Conservation (phyloP, 1,139 yeast species). For the Debaryomycetaceae sp. region DNA sequence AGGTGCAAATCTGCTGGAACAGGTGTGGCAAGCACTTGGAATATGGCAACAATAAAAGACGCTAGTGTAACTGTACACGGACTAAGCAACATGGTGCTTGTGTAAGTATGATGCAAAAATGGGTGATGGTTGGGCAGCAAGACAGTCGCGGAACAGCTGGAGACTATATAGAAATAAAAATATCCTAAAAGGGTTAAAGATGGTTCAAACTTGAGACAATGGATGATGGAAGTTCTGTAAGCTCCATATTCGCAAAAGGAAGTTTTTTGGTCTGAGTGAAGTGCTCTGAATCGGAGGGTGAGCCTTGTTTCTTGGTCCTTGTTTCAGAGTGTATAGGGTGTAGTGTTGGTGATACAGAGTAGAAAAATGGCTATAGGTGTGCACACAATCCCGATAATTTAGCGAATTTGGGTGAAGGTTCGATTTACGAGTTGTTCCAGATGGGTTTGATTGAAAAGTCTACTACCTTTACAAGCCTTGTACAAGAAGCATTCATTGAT, state of each 20-base stretch:
- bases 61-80: neutral
- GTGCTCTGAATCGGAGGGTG: too few relatives aligned
- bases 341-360: neutral
- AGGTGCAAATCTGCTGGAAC: constrained; percentile 24
- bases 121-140: neutral
- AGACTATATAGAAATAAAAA: neutral
- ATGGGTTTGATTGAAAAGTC: too few relatives aligned
- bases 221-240: too few relatives aligned
- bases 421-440: too few relatives aligned
- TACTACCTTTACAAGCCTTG: too few relatives aligned
- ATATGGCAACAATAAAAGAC: neutral
- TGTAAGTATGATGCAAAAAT: neutral
- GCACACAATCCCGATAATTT: neutral
- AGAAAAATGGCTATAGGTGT: neutral
- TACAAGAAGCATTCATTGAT: too few relatives aligned
- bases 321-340: neutral
- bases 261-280: too few relatives aligned
- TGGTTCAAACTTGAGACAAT: too few relatives aligned
- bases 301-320: too few relatives aligned
- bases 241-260: too few relatives aligned
- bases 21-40: constrained; percentile 15
- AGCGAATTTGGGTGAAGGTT: too few relatives aligned
- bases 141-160: neutral
- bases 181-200: neutral
- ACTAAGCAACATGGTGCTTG: neutral